These are phyloP conservation scores for Tricholoma bakamatsutake DNA, from an alignment of 768 basidiomycete species.

Conservation along the genomic window DNA sequence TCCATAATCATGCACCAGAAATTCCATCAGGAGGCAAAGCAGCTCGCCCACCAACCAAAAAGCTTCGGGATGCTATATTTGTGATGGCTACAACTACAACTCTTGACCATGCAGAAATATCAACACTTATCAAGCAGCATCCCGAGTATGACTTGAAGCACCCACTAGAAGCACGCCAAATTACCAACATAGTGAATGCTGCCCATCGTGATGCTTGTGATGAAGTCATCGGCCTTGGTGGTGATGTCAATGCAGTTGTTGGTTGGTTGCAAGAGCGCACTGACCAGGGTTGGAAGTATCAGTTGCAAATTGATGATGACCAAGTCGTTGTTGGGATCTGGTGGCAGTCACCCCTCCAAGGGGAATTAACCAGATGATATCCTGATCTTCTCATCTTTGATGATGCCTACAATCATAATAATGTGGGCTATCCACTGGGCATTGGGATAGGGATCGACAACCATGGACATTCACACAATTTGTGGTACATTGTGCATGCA, in stretches of 20 bases:
- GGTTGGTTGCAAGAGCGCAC: conserved; percentile 10
- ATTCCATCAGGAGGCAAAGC: conserved; percentile 15
- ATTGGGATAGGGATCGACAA: conserved; percentile 19
- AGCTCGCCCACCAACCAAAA: conserved; percentile 13
- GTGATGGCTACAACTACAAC: conserved; percentile 6
- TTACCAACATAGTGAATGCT: conserved; percentile 23
- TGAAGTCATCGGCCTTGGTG: conserved; percentile 18
- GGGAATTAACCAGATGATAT: conserved; percentile 12
- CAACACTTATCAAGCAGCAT: conserved; percentile 6
- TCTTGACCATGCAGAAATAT: conserved; percentile 9
- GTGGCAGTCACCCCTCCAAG: conserved; percentile 28
- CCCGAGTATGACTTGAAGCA: not conserved
- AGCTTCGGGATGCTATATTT: conserved; percentile 11
- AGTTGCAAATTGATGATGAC: conserved; percentile 13
- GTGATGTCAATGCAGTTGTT: conserved; percentile 22
- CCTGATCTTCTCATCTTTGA: too few relatives aligned
- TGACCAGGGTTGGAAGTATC: conserved; percentile 19
- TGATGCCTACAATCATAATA: too few relatives aligned
- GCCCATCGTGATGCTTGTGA: conserved; percentile 11
- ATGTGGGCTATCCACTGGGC: conserved; percentile 15
- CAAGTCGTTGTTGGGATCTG: conserved; percentile 16
- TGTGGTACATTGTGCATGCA: conserved; percentile 21
- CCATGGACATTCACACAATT: conserved; percentile 10
- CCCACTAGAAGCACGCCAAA: conserved; percentile 23
- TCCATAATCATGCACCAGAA: conserved; percentile 22